phyloP scores from a whole-genome alignment of 169 alveolate genomes.

The Cryptosporidium ryanae region DNA sequence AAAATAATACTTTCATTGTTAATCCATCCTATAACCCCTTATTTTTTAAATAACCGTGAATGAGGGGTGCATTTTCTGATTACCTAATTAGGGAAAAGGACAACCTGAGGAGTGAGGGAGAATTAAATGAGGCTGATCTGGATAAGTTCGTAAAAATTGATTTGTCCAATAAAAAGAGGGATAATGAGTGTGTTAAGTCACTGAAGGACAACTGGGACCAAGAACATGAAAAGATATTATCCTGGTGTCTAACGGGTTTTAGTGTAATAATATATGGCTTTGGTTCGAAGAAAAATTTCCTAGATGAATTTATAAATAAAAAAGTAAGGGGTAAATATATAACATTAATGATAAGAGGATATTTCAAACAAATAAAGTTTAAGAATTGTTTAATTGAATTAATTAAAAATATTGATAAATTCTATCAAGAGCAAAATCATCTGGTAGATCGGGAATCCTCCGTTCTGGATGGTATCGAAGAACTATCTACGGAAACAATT shows the following conservation, averaged over 20 bases:
- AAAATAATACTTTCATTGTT: too few relatives aligned
- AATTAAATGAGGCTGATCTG: conserved; percentile 13
- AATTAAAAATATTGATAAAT: neutral
- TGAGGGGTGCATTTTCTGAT: conserved; percentile 50
- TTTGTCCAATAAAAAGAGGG: neutral
- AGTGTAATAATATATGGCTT: conserved; percentile 51
- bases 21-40: too few relatives aligned
- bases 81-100: conserved; percentile 1
- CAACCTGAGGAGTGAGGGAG: neutral
- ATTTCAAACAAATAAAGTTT: conserved; percentile 42
- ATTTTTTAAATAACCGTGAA: neutral
- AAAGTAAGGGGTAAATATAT: conserved; percentile 10
- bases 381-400: conserved; percentile 41
- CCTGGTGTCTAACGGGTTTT: conserved; percentile 68
- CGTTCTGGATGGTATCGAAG: neutral
- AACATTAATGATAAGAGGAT: conserved; percentile 43
- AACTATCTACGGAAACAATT: conserved; percentile 16
- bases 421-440: neutral
- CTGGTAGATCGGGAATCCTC: neutral
- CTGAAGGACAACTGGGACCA: conserved; percentile 8
- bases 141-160: neutral
- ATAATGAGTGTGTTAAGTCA: neutral
- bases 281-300: conserved; percentile 36
- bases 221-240: neutral
- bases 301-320: conserved; percentile 39